Conservation (phyloP, 2,329 filamentous ascomycete species). For the Remersonia thermophila region DNA sequence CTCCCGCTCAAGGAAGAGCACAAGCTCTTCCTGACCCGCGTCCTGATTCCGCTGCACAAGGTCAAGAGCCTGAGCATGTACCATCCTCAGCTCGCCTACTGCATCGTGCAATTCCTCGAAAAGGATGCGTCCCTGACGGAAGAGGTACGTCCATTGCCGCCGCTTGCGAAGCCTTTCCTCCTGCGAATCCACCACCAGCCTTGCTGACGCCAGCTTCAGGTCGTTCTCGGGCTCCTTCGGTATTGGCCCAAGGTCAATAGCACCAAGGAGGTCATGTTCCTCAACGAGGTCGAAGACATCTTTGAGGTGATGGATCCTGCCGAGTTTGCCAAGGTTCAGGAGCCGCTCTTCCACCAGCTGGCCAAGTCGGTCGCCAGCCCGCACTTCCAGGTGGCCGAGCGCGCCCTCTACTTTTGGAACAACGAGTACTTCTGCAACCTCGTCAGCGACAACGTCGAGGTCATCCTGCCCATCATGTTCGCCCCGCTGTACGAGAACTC, state of each 20-base stretch:
- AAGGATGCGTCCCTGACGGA: constrained; percentile 95
- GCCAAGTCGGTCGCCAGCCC: constrained; percentile 97
- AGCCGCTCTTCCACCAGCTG: constrained; percentile 91
- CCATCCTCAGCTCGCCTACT: constrained; percentile 94
- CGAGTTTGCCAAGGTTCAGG: constrained; percentile 97
- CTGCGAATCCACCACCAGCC: not conserved
- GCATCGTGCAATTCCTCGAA: constrained; percentile 96
- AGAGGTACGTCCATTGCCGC: constrained; percentile 70
- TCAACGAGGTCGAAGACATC: constrained; percentile 98
- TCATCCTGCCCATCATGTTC: constrained; percentile 98
- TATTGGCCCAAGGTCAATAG: constrained; percentile 99
- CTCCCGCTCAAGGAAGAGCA: constrained; percentile 95
- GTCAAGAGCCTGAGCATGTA: constrained; percentile 99
- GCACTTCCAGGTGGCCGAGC: constrained; percentile 96
- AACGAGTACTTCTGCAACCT: constrained; percentile 99
- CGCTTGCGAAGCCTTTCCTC: too few species aligned
- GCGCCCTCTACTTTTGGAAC: constrained; percentile 99
- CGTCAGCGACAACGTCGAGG: constrained; percentile 96
- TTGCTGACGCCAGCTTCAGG: constrained; percentile 34
- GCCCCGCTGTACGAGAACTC: constrained; percentile 96
- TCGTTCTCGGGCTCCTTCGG: constrained; percentile 83
- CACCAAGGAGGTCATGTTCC: constrained; percentile 98
- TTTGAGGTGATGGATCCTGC: constrained; percentile 99
- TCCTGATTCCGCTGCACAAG: constrained; percentile 89
- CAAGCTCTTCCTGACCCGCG: constrained; percentile 91